Base-by-base conservation (phyloP, 257 asterid genomes). In the Mentha longifolia region DNA sequence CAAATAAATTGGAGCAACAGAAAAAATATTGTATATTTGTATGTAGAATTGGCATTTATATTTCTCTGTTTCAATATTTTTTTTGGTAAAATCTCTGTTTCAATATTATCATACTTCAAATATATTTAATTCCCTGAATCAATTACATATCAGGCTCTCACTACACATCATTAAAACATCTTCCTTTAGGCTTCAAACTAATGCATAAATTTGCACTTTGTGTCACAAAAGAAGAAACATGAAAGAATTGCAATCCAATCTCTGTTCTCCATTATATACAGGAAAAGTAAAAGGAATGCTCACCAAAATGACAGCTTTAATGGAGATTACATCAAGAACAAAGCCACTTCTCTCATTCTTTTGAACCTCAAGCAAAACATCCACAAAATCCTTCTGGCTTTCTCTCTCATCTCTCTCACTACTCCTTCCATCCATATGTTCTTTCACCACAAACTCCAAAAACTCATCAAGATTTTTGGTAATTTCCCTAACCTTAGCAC, bases 301-400 rank as follows among this genome's bases (percentile, higher is more conserved):
- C 72, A 85, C 89, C 89, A 85, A 75, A 63, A 85, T 72, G 56
- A 85, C 63, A 79, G 87, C 89, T 79, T 85, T 82, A 42, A 82
- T 55, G 54, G 87, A 79, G 61, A 61, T 49, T 19, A 33, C 67
- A 67, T 79, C 85, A 62, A 85, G 78, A 77, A 31, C 78, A 66
- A 77, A 75, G 3, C 82, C 86, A 72, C 33, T 55, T 12, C 60
- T 75, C 13, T 20, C 67, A 61, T 77, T 71, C 80, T 69, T 73
- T 51, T 79, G 85, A 59, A 84, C 69, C 13, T 79, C 83, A 72
- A 85, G 86, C 86, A 85, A 79, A 63, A 85, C 81, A 82, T 82
- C 83, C 58, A 85, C 85, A 73, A 85, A 81, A 77, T 85, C 83
- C 78, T 67, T 76, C 59, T 15, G 30, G 9, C 61, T 22, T 63